Conservation (phyloP, 768 basidiomycete genomes). For the Podaxis rugospora region DNA sequence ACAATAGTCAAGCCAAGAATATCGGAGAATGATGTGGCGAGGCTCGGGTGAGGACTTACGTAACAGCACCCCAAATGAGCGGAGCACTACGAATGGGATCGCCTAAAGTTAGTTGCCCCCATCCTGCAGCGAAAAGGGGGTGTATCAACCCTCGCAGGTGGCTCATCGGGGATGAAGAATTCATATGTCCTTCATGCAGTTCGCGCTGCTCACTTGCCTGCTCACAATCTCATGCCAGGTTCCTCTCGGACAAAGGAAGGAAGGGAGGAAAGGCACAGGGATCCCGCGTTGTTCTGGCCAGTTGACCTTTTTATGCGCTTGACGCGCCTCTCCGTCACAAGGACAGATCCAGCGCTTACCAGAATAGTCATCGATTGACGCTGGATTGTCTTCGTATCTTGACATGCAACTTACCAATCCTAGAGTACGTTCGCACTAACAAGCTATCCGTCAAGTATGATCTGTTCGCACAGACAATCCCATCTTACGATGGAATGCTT, state of each 20-base stretch:
- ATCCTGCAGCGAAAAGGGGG: neutral
- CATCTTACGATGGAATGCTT: no score
- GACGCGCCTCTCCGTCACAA: neutral
- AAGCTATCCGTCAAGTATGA: no score
- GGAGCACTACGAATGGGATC: neutral
- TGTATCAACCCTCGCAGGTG: neutral
- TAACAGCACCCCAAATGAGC: constrained; percentile 8
- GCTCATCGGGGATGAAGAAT: neutral
- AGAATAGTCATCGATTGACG: no score
- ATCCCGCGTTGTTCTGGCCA: neutral
- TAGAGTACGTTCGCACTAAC: no score
- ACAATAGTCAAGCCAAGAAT: neutral
- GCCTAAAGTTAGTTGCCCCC: neutral
- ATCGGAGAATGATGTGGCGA: neutral
- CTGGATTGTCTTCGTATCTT: no score
- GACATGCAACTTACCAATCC: no score
- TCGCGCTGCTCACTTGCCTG: neutral
- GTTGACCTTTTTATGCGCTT: neutral
- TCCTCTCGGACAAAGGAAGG: neutral
- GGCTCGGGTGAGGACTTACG: neutral
- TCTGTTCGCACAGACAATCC: no score
- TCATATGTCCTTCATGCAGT: constrained; percentile 5
- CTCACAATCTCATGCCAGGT: neutral
- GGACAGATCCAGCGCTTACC: no score
- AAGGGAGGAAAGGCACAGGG: neutral